Conservation (phyloP, 495 filamentous ascomycete species). For the Corynascus novoguineensis region DNA sequence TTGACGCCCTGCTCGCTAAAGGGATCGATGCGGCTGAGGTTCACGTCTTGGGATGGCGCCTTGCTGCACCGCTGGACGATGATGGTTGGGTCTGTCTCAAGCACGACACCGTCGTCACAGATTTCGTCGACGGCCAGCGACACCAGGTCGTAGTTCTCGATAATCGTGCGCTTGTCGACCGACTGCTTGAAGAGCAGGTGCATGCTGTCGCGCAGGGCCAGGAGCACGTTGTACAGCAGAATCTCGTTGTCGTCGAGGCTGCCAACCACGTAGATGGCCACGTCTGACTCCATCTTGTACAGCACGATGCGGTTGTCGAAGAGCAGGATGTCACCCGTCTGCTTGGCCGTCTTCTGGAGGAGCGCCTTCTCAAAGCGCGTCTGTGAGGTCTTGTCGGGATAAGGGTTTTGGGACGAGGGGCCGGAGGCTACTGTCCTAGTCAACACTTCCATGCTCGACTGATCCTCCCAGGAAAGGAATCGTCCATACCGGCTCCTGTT, state of each 20-base stretch:
- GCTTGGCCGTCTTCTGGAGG: constrained; percentile 93
- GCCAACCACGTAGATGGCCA: constrained; percentile 88
- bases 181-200: constrained; percentile 91
- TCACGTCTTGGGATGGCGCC: constrained; percentile 86
- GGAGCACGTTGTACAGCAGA: constrained; percentile 84
- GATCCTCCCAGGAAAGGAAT: not conserved
- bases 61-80: constrained; percentile 86
- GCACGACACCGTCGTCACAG: constrained; percentile 91
- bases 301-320: constrained; percentile 94
- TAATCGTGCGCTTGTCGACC: constrained; percentile 92
- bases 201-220: constrained; percentile 82
- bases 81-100: constrained; percentile 92
- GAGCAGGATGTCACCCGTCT: constrained; percentile 88
- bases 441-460: not conserved
- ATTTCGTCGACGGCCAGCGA: constrained; percentile 93
- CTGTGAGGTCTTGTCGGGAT: constrained; percentile 85
- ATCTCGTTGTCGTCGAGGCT: constrained; percentile 95
- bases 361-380: constrained; percentile 95
- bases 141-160: constrained; percentile 94
- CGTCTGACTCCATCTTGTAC: constrained; percentile 96
- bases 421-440: constrained; percentile 16
- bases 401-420: constrained; percentile 59
- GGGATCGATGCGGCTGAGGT: constrained; percentile 80
- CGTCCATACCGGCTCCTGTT: constrained; percentile 15
- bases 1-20: constrained; percentile 92